A percentile compares a stretch with the other conserved stretches of the same genome.
These are phyloP conservation scores for Dioszegia aurantiaca DNA, from an alignment of 768 basidiomycete genomes.

Conservation along the genomic window DNA sequence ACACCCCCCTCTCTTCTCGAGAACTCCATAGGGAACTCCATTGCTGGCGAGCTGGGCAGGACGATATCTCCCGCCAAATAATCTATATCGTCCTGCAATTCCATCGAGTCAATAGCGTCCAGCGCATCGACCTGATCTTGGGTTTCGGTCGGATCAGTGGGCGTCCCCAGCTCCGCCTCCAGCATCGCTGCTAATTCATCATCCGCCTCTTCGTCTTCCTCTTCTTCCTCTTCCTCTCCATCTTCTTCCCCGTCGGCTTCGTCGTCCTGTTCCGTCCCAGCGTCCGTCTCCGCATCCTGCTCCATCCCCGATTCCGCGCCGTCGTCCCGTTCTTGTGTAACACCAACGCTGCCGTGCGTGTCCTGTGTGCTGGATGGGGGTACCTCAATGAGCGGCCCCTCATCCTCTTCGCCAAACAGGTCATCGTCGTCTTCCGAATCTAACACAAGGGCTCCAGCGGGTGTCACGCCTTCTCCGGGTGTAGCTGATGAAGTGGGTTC, in stretches of 20 bases:
- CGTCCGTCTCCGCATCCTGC: slow-evolving; percentile 7
- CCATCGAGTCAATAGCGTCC: slow-evolving; percentile 8
- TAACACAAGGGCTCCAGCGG: slow-evolving; percentile 2
- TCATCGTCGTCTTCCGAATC: slow-evolving; percentile 22
- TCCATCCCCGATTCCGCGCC: not conserved
- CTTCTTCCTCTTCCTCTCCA: slow-evolving; percentile 20
- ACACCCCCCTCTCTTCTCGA: slow-evolving; percentile 32
- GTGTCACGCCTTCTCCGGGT: not conserved
- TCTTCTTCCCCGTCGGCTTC: slow-evolving; percentile 17
- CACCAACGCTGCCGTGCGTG: not conserved
- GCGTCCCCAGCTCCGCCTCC: slow-evolving; percentile 24
- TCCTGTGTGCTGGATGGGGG: too few species aligned
- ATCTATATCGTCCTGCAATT: slow-evolving; percentile 7
- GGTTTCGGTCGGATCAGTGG: slow-evolving; percentile 4
- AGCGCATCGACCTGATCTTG: slow-evolving; percentile 5
- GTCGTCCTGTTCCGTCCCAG: slow-evolving; percentile 7
- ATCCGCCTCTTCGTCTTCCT: slow-evolving; percentile 14
- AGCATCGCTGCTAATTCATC: slow-evolving; percentile 29
- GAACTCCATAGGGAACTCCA: slow-evolving; percentile 7
- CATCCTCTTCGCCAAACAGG: slow-evolving; percentile 20
- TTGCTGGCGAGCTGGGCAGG: slow-evolving; percentile 7
- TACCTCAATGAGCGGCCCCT: too few species aligned
- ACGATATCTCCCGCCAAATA: not conserved
- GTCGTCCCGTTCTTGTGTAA: not conserved
- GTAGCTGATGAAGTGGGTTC: too few species aligned